Evolutionary conservation across 179 eudicot species (phyloP).

Genomic region (Heliamphora pulchella): DNA sequence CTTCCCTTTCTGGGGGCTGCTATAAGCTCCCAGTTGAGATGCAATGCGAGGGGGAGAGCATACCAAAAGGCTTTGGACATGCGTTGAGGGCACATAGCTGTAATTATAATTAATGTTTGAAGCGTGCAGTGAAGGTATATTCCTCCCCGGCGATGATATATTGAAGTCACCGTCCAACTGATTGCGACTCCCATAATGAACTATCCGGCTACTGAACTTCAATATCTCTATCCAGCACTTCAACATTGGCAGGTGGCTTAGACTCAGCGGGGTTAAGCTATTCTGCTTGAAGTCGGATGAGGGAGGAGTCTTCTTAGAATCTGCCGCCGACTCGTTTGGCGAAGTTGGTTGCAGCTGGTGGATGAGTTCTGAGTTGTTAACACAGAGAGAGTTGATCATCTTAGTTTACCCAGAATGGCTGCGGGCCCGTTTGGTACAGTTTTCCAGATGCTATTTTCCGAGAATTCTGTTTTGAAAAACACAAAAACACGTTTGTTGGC

Average conservation of each 20-base stretch:
- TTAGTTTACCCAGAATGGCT: not conserved
- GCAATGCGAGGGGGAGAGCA: constrained; percentile 30
- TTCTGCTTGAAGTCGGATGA: constrained; percentile 15
- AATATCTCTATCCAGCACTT: constrained; percentile 19
- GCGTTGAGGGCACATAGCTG: not conserved
- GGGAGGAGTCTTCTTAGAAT: constrained; percentile 16
- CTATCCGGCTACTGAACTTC: constrained; percentile 29
- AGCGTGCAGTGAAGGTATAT: constrained; percentile 22
- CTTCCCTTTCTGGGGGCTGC: constrained; percentile 23
- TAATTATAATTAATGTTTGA: constrained; percentile 15
- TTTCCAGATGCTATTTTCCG: no score
- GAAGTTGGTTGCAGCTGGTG: constrained; percentile 15
- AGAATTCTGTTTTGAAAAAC: no score
- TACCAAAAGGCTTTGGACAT: constrained; percentile 18
- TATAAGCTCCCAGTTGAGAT: constrained; percentile 18
- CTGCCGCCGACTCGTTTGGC: constrained; percentile 1
- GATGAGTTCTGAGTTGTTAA: constrained; percentile 17
- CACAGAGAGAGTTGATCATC: constrained; percentile 17
- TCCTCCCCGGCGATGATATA: constrained; percentile 34
- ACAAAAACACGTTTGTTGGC: no score
- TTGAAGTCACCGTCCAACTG: constrained; percentile 28
- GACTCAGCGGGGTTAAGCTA: constrained; percentile 21
- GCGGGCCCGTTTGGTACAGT: no score
- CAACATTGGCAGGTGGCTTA: constrained; percentile 20
- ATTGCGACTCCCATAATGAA: constrained; percentile 30